These are phyloP conservation scores for Xylaria sp. DNA, from an alignment of 2,329 filamentous ascomycete genomes.

Conservation along the genomic window DNA sequence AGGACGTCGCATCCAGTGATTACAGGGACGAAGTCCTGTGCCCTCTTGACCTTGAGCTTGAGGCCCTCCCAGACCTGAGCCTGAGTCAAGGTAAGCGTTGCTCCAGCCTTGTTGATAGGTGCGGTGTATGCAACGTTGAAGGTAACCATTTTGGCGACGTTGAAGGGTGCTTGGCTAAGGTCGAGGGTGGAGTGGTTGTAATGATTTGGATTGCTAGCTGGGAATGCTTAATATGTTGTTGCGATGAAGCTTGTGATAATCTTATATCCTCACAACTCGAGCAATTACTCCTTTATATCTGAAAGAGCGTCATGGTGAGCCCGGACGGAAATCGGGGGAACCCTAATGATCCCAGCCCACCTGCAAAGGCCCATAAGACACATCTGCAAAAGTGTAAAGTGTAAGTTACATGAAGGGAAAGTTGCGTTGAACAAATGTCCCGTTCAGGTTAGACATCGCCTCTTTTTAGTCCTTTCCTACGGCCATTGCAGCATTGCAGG, in stretches of 20 bases:
- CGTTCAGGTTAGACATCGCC: too few species aligned
- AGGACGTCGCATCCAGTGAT: constrained; percentile 43
- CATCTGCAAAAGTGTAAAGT: too few species aligned
- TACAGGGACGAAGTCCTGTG: constrained; percentile 47
- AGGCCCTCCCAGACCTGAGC: constrained; percentile 46
- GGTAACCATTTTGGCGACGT: constrained; percentile 40
- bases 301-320: background rate
- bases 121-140: constrained; percentile 45
- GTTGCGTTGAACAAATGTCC: too few species aligned
- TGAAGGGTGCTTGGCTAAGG: background rate
- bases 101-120: constrained; percentile 44
- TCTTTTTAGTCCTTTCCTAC: too few species aligned
- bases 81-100: constrained; percentile 38
- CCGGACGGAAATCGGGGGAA: constrained; percentile 23
- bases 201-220: background rate
- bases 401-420: too few species aligned
- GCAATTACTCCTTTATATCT: constrained; percentile 8
- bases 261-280: background rate
- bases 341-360: background rate
- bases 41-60: constrained; percentile 43
- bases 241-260: background rate
- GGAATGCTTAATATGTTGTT: background rate
- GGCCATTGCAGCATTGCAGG: too few species aligned
- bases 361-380: too few species aligned
- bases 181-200: background rate